Conservation (phyloP, 1,139 yeast species). For the Blastobotrys niveus region DNA sequence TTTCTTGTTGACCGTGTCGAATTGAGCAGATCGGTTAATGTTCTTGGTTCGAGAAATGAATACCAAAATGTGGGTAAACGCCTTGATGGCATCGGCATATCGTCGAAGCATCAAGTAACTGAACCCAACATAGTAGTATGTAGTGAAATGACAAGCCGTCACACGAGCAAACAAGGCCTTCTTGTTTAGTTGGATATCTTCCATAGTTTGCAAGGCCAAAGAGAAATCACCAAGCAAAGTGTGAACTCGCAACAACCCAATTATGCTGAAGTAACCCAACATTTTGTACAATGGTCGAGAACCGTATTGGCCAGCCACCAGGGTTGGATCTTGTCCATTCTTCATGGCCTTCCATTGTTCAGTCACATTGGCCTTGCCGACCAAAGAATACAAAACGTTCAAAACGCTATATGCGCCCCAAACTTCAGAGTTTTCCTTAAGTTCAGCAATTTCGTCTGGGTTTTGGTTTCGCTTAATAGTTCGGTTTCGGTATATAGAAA, state of each 20-base stretch:
- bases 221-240: slow-evolving; percentile 45
- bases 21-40: slow-evolving; percentile 42
- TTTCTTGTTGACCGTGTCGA: slow-evolving; percentile 43
- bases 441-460: slow-evolving; percentile 32
- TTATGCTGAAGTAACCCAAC: slow-evolving; percentile 45
- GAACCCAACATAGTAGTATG: slow-evolving; percentile 47
- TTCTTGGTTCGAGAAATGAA: slow-evolving; percentile 44
- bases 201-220: slow-evolving; percentile 45
- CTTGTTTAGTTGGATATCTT: slow-evolving; percentile 43
- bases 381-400: slow-evolving; percentile 44
- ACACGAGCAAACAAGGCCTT: slow-evolving; percentile 42
- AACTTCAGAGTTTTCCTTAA: slow-evolving; percentile 38
- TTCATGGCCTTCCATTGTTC: slow-evolving; percentile 41
- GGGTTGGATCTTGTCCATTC: slow-evolving; percentile 32
- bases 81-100: slow-evolving; percentile 46
- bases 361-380: slow-evolving; percentile 41
- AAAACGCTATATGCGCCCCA: slow-evolving; percentile 47
- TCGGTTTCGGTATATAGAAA: slow-evolving; percentile 40
- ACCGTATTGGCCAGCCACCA: slow-evolving; percentile 43
- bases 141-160: slow-evolving; percentile 45
- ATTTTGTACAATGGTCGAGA: slow-evolving; percentile 40
- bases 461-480: slow-evolving; percentile 32
- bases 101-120: slow-evolving; percentile 47
- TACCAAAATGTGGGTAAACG: slow-evolving; percentile 42
- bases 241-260: slow-evolving; percentile 46